Base-by-base conservation (phyloP, 305 asterid species). In the Rubia peregrina region DNA sequence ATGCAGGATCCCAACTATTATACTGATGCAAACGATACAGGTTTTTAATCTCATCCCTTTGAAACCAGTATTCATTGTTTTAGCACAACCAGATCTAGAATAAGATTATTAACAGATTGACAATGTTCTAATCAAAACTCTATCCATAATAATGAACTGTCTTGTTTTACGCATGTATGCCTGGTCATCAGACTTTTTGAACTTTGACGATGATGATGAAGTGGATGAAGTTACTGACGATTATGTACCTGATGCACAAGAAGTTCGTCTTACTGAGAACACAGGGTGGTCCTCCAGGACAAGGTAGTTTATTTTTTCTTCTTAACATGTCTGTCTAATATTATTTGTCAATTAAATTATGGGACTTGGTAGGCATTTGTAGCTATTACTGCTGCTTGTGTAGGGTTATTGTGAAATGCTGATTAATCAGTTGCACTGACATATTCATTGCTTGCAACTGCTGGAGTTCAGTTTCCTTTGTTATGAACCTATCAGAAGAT, bases 241-340 rank as follows among this genome's bases (percentile, higher is more conserved):
- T 66, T 67, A 85, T 76, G 69, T 76, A 36, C 87, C 87, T 41
- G 85, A 86, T 71, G 84, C 84, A 71, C 91, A 84, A 71, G 94
- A 87, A 74, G 67, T 85, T 8, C 86, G 77, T 68, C 74, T 85
- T 66, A 78, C 86, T 26, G 98, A 89, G 73, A 94, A 88, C 84
- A 91, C 88, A 22, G 97, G 99, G 68, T 94, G 99, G 98, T 94
- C 99, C 74, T 89, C 99, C 40, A 96, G 98, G 72, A 94, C 99
- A 22, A 91, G 98, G 99, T 94, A 78, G 74, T 40, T 43, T 30
- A 62, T 38, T 43, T 48, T 26, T 61, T 36, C 26, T 38, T 24
- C 0, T 21, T 56, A 22, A 30, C 6, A 5, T 59, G 10, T 40
- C 62, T 36, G 5, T 36, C 33, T 4, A 67, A 19, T 60, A 17